Evolutionary conservation across 2,329 filamentous ascomycete species (phyloP).

Genomic region (Venturia nashicola): DNA sequence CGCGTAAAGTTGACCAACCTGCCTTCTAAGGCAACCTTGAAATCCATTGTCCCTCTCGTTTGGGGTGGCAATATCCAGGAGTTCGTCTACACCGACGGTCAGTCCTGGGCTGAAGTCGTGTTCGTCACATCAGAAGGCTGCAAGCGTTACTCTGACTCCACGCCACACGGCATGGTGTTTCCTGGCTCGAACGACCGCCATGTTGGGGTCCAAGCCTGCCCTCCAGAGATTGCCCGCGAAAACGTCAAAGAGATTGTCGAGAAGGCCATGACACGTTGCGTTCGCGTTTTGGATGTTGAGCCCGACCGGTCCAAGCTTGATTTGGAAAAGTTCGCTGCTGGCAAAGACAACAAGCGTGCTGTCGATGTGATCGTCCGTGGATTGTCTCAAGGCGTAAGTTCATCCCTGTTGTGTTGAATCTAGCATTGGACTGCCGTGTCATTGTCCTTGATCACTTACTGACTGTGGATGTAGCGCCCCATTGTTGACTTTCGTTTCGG

Average conservation of each 20-base stretch:
- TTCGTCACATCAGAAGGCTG: slow-evolving; percentile 23
- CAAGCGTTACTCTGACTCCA: slow-evolving; percentile 21
- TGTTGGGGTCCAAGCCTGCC: slow-evolving; percentile 19
- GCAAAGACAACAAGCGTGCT: slow-evolving; percentile 24
- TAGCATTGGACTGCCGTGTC: neutral
- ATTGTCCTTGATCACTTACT: slow-evolving; percentile 3
- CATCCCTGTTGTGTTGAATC: neutral
- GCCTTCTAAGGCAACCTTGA: slow-evolving; percentile 1
- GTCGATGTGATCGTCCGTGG: slow-evolving; percentile 33
- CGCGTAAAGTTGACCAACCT: slow-evolving; percentile 12
- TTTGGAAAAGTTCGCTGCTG: slow-evolving; percentile 26
- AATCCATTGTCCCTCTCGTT: slow-evolving; percentile 16
- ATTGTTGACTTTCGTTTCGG: slow-evolving; percentile 37
- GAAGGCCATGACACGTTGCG: slow-evolving; percentile 31
- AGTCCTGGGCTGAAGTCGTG: slow-evolving; percentile 17
- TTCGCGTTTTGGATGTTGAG: slow-evolving; percentile 31
- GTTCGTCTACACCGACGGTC: slow-evolving; percentile 17
- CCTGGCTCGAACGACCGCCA: neutral
- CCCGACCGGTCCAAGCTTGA: slow-evolving; percentile 25
- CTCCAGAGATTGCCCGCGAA: slow-evolving; percentile 21
- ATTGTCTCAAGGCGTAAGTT: slow-evolving; percentile 30
- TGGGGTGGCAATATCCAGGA: slow-evolving; percentile 26
- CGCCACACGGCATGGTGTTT: slow-evolving; percentile 22
- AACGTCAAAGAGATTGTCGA: slow-evolving; percentile 26
- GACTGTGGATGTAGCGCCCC: slow-evolving; percentile 21